Evolutionary conservation across 2,329 filamentous ascomycete genomes (phyloP), one percentile per base, ranked within the genome.

Genomic region (Aspergillus sp.): DNA sequence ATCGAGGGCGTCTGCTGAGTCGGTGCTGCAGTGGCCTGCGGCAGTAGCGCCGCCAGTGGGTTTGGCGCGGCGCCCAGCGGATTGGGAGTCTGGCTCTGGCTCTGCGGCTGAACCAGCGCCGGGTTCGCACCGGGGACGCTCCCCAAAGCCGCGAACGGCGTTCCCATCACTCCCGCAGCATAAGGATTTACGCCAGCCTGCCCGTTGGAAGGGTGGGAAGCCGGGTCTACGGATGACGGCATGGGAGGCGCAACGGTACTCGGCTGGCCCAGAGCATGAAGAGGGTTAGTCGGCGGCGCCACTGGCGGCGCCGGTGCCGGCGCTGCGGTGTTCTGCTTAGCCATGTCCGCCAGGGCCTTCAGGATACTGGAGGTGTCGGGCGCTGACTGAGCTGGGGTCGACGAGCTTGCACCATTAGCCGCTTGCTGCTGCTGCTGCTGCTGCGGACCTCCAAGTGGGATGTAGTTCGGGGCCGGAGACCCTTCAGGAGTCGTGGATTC

Each of bases 271-370:
- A 84, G 76, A 69, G 82, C 76, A 78, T 77, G 81, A 71, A 78
- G 76, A 65, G 78, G 72, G 69, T 77, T 81, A 71, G 73, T 65
- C 59, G 73, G 73, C 20, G 77, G 72, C 52, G 73, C 64, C 52
- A 73, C 69, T 29, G 71, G 65, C 22, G 77, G 68, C 24, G 75
- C 69, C 60, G 75, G 66, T 55, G 12, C 45, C 45, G 83, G 77
- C 51, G 81, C 77, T 42, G 82, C 76, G 61, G 85, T 85, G 73
- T 87, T 92, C 75, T 91, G 89, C 65, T 90, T 89, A 45, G 90
- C 90, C 78, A 95, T 90, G 71, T 90, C 91, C 64, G 90, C 90
- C 63, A 95, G 83, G 49, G 89, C 89, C 73, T 90, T 90, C 76
- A 93, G 82, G 67, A 95, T 92, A 65, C 87, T 83, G 46, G 83